Base-by-base conservation (phyloP, 2,329 filamentous ascomycete genomes). In the Amylocarpus encephaloides region DNA sequence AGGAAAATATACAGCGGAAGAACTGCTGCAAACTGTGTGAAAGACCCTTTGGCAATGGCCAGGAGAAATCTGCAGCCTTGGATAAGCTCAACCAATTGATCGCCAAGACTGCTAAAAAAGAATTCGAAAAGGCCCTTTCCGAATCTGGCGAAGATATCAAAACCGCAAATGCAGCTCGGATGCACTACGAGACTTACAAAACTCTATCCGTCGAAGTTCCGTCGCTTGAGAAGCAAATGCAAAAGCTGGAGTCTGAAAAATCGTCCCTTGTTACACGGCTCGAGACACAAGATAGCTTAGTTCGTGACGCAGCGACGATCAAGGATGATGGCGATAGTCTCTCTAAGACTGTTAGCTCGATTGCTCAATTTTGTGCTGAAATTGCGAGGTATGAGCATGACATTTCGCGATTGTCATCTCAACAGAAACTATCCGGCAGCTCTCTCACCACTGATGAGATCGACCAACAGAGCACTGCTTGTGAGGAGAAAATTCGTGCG, bases 401-500 rank as follows among this genome's bases (percentile, higher is more conserved):
- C 65, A 85, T 96, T 44, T 75, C 85, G 49, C 82, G 86, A 48
- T 78, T 95, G 44, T 75, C 80, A 51, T 82, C 82, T 7, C 89
- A 90, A 59, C 86, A 96, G 64, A 82, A 85, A 62, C 79, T 83
- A 12, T 74, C 77, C 22, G 78, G 79, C 11, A 67, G 76, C 9
- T 78, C 80, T 12, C 81, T 88, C 54, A 87, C 86, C 29, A 77
- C 89, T 6, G 87, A 95, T 48, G 87, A 93, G 58, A 90, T 97
- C 47, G 86, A 93, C 60, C 83, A 87, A 47, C 80, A 90, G 43
- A 80, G 90, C 54, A 80, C 81, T 43, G 70, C 72, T 15, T 76
- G 84, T 49, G 78, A 78, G 16, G 87, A 90, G 53, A 81, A 87
- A 63, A 76, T 82, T 57, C 80, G 84, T 48, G 70, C 71, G 18